Evolutionary conservation across 2,329 filamentous ascomycete species (phyloP).

Genomic region (Aspergillus glaucus): DNA sequence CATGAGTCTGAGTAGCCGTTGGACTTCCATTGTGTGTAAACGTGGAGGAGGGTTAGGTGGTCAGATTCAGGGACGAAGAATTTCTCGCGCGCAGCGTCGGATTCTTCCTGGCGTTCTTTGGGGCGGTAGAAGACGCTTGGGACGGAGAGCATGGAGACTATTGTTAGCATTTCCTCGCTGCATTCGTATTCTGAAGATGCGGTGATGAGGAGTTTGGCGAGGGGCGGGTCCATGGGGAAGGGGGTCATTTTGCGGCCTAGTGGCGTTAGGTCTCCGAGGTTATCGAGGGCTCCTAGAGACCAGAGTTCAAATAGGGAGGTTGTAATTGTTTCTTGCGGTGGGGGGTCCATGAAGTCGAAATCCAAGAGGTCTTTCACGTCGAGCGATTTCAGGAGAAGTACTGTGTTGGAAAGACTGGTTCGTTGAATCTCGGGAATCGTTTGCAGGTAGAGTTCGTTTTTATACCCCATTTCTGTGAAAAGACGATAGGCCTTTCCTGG

Average conservation of each 20-base stretch:
- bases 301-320: conserved; percentile 97
- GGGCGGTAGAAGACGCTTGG: conserved; percentile 95
- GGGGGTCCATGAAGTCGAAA: conserved; percentile 99
- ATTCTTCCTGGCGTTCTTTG: conserved; percentile 94
- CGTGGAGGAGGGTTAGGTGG: conserved; percentile 89
- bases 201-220: conserved; percentile 91
- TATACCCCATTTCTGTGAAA: conserved; percentile 89
- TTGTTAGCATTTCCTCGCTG: conserved; percentile 96
- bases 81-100: conserved; percentile 89
- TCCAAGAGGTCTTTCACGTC: conserved; percentile 91
- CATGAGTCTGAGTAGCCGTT: conserved; percentile 87
- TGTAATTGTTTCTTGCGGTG: conserved; percentile 93
- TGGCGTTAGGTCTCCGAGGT: conserved; percentile 82
- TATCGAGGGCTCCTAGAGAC: conserved; percentile 89
- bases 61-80: conserved; percentile 98
- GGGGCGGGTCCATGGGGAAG: conserved; percentile 94
- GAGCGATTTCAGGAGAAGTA: conserved; percentile 86
- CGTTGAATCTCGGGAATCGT: conserved; percentile 97
- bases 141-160: conserved; percentile 95
- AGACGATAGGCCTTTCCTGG: conserved; percentile 93
- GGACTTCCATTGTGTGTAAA: conserved; percentile 90
- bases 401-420: conserved; percentile 91
- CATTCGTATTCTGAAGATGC: conserved; percentile 84
- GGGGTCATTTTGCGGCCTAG: conserved; percentile 91
- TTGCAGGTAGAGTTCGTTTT: conserved; percentile 92